Base-by-base conservation (phyloP, 225 moss, liverwort and hornwort species). In the Neckera pumila region DNA sequence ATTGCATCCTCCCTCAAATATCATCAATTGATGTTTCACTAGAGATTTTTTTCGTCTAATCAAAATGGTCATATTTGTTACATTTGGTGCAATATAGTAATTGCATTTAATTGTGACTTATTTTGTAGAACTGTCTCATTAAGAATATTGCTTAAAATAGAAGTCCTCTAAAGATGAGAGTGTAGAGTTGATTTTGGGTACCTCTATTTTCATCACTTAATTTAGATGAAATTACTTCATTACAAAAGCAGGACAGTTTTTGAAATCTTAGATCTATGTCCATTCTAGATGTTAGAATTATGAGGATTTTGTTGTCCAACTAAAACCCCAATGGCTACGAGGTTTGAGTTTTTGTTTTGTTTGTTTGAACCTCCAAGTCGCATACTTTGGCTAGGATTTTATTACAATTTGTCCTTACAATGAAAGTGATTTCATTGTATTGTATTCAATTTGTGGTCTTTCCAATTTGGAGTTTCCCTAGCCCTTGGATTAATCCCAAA, bases 381-480 rank as follows among this genome's bases (percentile, higher is more conserved):
- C n/a, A n/a, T 17, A 30, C 16, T 74, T 74, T 0, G 0, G 1
- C 0, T 49, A 0, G 1, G 19, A 0, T 49, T 49, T 31, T 12
- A 33, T 0, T 47, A 2, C 10, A 72, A 17, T 31, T 47, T 47
- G 7, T 12, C 12, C 7, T 75, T 49, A 31, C 20, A 75, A 75
- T 49, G 7, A 19, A 75, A 75, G 11, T 2, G 1, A 49, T 49
- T 20, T 75, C 33, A 74, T 47, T 74, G 31, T 11, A 9, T 26
- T 42, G 7, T 42, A 1, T 42, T 8, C 7, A 17, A 17, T 75
- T 4, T 30, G 2, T 74, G 1, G 12, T 31, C 0, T 47, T 2
- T 30, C 1, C 0, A 0, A 0, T 47, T 49, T 4, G 1, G 12
- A 51, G 20, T 75, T 5, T 49, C 1, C 2, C 0, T 43, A 1